A percentile compares a stretch with the other conserved stretches of the same genome.
Evolutionary conservation across 169 alveolate genomes (phyloP).

Genomic region (Theileria equi): DNA sequence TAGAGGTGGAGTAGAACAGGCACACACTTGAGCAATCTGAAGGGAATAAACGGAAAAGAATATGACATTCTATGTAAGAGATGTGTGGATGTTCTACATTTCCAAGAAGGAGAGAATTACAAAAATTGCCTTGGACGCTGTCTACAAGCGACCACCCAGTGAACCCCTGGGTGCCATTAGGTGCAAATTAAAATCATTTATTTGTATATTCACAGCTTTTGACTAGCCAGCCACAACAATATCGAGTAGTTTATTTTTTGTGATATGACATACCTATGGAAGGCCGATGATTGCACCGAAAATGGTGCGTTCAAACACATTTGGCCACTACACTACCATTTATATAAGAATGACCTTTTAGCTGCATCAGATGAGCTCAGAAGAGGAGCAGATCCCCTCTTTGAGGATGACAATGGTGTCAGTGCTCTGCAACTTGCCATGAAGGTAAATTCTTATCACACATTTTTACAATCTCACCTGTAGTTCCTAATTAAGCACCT

Average conservation of each 20-base stretch:
- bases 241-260: neutral
- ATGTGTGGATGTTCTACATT: too few relatives aligned
- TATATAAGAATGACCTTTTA: constrained; percentile 54
- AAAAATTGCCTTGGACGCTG: too few relatives aligned
- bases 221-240: neutral
- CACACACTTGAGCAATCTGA: too few relatives aligned
- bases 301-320: constrained; percentile 49
- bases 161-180: constrained; percentile 18
- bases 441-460: constrained; percentile 1
- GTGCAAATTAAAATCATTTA: constrained; percentile 3
- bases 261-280: constrained; percentile 25
- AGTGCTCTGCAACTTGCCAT: constrained; percentile 62
- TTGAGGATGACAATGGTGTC: constrained; percentile 54
- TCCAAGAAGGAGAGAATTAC: too few relatives aligned
- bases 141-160: too few relatives aligned
- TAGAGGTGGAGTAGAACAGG: too few relatives aligned
- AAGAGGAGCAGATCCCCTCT: constrained; percentile 65
- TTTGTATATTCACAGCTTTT: neutral
- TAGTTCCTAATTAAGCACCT: constrained; percentile 41
- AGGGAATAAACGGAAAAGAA: too few relatives aligned
- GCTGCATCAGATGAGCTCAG: constrained; percentile 62
- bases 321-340: constrained; percentile 67
- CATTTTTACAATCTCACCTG: neutral
- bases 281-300: constrained; percentile 13
- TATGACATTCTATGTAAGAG: too few relatives aligned